A percentile compares a stretch with the other conserved stretches of the same genome.
phyloP scores from a whole-genome alignment of 179 eudicot genomes.

The Dionaea muscipula region DNA sequence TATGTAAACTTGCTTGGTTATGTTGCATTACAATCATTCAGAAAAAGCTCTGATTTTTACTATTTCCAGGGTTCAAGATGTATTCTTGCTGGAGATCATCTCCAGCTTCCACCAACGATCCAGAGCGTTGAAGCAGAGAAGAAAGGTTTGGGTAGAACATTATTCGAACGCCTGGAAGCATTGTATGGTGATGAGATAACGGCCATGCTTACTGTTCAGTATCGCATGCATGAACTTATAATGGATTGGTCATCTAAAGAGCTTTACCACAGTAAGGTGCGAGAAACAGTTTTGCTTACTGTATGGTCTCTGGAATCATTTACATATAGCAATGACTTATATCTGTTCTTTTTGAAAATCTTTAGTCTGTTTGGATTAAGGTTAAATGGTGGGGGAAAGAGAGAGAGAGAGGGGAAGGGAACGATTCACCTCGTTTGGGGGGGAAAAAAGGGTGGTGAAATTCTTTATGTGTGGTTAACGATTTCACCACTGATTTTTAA shows the following conservation, averaged over 20 bases:
- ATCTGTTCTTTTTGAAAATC: too few relatives aligned
- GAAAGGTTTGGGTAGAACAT: constrained; percentile 86
- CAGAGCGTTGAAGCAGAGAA: constrained; percentile 96
- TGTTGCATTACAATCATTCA: too few relatives aligned
- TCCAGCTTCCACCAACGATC: constrained; percentile 97
- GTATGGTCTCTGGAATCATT: not conserved
- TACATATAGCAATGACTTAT: constrained; percentile 1
- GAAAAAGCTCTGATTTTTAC: too few relatives aligned
- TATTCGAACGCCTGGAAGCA: constrained; percentile 90
- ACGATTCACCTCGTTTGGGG: too few relatives aligned
- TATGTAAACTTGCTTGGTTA: too few relatives aligned
- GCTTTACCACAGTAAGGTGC: constrained; percentile 81
- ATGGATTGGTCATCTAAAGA: constrained; percentile 96
- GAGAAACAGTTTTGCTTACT: constrained; percentile 6
- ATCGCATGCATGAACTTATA: constrained; percentile 92
- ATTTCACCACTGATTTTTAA: too few relatives aligned
- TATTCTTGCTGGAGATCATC: constrained; percentile 88
- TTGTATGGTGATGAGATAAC: constrained; percentile 75
- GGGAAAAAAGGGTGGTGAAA: too few relatives aligned
- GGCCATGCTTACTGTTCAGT: constrained; percentile 97
- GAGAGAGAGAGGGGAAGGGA: too few relatives aligned
- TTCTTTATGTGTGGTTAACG: too few relatives aligned
- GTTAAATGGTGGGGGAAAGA: too few relatives aligned
- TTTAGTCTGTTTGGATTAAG: too few relatives aligned
- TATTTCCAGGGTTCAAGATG: constrained; percentile 75